A percentile compares a stretch with the other conserved stretches of the same genome.
Conservation (phyloP, 2,329 filamentous ascomycete genomes). For the Shiraia sp. region DNA sequence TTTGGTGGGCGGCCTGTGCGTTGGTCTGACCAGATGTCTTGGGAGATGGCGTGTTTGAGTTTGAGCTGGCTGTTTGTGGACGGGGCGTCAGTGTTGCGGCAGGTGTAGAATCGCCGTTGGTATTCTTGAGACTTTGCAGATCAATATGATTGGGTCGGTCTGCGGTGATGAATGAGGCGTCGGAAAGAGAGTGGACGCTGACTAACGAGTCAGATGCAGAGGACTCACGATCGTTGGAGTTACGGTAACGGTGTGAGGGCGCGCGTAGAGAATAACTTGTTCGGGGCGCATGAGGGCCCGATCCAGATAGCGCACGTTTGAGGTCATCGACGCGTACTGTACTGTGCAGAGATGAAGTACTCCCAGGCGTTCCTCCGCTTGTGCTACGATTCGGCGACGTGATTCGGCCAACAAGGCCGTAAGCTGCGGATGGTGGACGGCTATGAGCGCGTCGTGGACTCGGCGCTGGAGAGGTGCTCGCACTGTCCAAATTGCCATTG, state of each 20-base stretch:
- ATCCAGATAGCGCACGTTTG: constrained; percentile 50
- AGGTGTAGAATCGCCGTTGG: constrained; percentile 22
- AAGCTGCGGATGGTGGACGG: constrained; percentile 37
- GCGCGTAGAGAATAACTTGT: constrained; percentile 37
- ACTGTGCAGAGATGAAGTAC: constrained; percentile 42
- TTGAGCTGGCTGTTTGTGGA: constrained; percentile 10
- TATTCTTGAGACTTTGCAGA: background rate
- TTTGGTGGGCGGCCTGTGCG: constrained; percentile 14
- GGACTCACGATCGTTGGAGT: constrained; percentile 52
- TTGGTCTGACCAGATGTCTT: constrained; percentile 1
- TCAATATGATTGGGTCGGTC: constrained; percentile 13
- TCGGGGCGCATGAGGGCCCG: constrained; percentile 25
- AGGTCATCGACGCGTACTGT: constrained; percentile 52
- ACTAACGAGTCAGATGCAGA: constrained; percentile 70
- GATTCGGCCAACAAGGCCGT: constrained; percentile 40
- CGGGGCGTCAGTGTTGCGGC: constrained; percentile 28
- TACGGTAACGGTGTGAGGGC: constrained; percentile 23
- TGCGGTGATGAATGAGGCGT: constrained; percentile 55
- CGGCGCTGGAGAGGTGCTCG: constrained; percentile 32
- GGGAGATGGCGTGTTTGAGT: constrained; percentile 6
- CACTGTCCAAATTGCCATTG: constrained; percentile 41
- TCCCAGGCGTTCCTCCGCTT: constrained; percentile 39
- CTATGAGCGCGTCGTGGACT: constrained; percentile 40
- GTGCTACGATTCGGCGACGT: constrained; percentile 31
- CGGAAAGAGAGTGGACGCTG: constrained; percentile 71